Conservation (phyloP, 2,329 filamentous ascomycete species). For the Diaporthe citriasiana region DNA sequence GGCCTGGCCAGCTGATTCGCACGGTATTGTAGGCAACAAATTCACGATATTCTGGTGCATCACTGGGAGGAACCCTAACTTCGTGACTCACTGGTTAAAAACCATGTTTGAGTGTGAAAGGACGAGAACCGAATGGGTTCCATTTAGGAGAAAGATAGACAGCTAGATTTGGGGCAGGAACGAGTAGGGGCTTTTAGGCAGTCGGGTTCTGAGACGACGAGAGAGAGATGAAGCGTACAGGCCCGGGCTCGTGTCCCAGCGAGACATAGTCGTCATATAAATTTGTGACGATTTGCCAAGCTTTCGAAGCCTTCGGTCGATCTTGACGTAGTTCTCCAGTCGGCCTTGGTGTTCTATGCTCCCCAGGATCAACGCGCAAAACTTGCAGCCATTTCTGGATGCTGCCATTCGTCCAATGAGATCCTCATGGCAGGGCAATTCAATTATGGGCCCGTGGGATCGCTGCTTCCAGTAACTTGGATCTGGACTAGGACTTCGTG, state of each 20-base stretch:
- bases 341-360: rapidly evolving
- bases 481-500: no score
- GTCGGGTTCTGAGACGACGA: no score
- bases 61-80: no score
- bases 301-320: not conserved
- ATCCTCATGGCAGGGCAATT: not conserved
- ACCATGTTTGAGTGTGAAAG: not conserved
- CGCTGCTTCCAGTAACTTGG: not conserved
- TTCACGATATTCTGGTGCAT: no score
- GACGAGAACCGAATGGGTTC: not conserved
- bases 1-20: not conserved
- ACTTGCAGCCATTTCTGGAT: not conserved
- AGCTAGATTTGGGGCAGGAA: no score
- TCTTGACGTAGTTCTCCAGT: not conserved
- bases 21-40: not conserved
- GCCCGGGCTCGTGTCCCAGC: no score
- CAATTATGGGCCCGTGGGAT: not conserved
- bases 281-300: not conserved
- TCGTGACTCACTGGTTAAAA: no score
- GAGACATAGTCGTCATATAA: not conserved
- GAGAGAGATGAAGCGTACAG: not conserved
- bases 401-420: not conserved
- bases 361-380: not conserved
- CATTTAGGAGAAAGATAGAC: not conserved
- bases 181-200: no score